These are phyloP conservation scores for Puccinia coronata DNA, from an alignment of 1,284 basidiomycete species.

Conservation along the genomic window DNA sequence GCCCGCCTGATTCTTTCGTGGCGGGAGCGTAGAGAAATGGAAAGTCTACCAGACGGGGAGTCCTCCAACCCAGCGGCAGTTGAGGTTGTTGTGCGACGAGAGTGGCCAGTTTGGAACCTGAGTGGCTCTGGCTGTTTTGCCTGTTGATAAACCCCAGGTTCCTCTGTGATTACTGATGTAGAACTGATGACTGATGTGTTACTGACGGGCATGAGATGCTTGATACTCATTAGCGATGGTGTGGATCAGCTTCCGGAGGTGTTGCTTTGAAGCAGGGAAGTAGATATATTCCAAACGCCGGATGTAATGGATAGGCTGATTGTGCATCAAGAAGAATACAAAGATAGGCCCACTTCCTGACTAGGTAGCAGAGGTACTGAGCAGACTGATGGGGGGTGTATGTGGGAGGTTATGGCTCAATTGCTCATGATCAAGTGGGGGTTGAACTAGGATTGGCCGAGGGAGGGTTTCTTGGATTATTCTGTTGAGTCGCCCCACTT, in stretches of 20 bases:
- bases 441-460: too few species aligned
- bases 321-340: conserved; percentile 3
- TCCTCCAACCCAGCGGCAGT: neutral
- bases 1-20: conserved; percentile 12
- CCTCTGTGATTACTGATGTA: neutral
- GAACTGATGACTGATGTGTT: neutral
- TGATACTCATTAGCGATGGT: conserved; percentile 6
- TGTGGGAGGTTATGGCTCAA: neutral
- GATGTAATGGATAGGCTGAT: neutral
- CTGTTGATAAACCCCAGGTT: neutral
- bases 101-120: conserved; percentile 11
- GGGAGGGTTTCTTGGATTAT: neutral
- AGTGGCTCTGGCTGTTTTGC: neutral
- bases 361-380: neutral
- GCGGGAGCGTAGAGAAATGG: neutral
- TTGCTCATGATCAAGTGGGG: neutral
- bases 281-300: neutral
- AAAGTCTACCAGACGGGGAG: conserved; percentile 2
- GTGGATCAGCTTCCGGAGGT: neutral
- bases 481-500: neutral
- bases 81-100: neutral
- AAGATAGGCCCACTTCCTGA: conserved; percentile 1
- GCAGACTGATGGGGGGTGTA: neutral
- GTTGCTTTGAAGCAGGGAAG: neutral
- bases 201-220: neutral